Evolutionary conservation across 768 basidiomycete species (phyloP).

Genomic region (Phallus indusiatus): DNA sequence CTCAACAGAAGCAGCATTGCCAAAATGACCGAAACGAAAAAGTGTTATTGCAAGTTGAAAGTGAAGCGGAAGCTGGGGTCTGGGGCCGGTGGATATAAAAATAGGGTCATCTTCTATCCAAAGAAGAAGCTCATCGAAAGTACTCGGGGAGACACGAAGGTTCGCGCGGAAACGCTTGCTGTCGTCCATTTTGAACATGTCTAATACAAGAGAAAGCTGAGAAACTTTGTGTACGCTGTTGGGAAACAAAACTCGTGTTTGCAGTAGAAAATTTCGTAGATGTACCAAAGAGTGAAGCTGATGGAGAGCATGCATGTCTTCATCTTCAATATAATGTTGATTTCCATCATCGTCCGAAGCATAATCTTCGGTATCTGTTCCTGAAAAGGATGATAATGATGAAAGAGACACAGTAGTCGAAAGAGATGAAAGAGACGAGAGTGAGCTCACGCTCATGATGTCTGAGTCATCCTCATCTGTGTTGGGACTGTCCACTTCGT

Average conservation of each 20-base stretch:
- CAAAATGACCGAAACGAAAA: constrained; percentile 20
- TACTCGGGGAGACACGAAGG: constrained; percentile 18
- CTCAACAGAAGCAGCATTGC: constrained; percentile 20
- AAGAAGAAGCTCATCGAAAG: constrained; percentile 17
- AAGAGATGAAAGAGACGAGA: background rate
- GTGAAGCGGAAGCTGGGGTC: constrained; percentile 22
- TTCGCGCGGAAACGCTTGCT: constrained; percentile 18
- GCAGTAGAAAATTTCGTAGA: background rate
- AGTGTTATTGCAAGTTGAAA: constrained; percentile 24
- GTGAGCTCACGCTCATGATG: background rate
- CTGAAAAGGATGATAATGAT: background rate
- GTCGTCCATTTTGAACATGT: constrained; percentile 14
- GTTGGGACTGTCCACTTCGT: too few species aligned
- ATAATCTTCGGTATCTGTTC: constrained; percentile 6
- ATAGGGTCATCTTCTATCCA: constrained; percentile 19
- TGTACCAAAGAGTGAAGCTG: background rate
- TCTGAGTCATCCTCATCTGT: background rate
- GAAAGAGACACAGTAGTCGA: background rate
- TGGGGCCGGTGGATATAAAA: constrained; percentile 16
- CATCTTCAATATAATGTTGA: background rate
- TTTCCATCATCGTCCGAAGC: background rate
- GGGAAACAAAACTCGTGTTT: background rate
- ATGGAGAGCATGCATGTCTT: background rate
- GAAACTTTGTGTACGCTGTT: constrained; percentile 2
- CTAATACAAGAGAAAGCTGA: constrained; percentile 25